Evolutionary conservation across 495 filamentous ascomycete species (phyloP), one percentile per base, ranked within the genome.

Genomic region (Talaromyces nanjingensis): DNA sequence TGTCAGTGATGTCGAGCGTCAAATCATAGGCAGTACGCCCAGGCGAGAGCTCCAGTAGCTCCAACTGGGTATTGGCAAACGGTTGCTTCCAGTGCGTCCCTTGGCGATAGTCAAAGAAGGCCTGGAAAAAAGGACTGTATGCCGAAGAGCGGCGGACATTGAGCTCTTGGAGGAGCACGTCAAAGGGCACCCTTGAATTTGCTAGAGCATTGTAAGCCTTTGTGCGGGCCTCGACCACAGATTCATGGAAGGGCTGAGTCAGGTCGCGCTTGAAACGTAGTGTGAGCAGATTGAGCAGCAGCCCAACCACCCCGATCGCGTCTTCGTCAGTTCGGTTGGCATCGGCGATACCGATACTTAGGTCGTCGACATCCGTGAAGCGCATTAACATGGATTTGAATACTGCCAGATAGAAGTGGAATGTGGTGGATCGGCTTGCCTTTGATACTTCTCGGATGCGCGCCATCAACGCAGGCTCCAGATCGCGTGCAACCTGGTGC

Each of bases 251-350:
- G 0, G 62, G 64, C 39, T 70, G 65, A 20, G 52, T 57, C 2
- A 47, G 20, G 6, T 65, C 27, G 0, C 33, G 37, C 2, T 66
- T 63, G 67, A 81, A 76, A 2, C 69, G 71, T 3, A 85, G 33
- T 0, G 83, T 72, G 0, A 86, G 69, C 2, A 84, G 62, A 59
- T 87, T 84, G 8, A 83, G 37, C 73, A 79, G 66, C 31, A 75
- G 60, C 8, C 84, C 78, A 16, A 85, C 27, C 65, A 12, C 63
- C 27, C 25, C 24, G 11, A 57, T 34, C 2, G 76, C 39, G 7
- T 70, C 70, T 16, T 52, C 37, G 20, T 75, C 67, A 0, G 71
- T 66, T 5, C 80, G 73, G 62, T 77, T 77, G 6, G 70, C 75
- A 64, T 80, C 76, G 0, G 72, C 74, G 14, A 84, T 71, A 3